Evolutionary conservation across 345 rosid genomes (phyloP).

Genomic region (Salix arbutifolia): DNA sequence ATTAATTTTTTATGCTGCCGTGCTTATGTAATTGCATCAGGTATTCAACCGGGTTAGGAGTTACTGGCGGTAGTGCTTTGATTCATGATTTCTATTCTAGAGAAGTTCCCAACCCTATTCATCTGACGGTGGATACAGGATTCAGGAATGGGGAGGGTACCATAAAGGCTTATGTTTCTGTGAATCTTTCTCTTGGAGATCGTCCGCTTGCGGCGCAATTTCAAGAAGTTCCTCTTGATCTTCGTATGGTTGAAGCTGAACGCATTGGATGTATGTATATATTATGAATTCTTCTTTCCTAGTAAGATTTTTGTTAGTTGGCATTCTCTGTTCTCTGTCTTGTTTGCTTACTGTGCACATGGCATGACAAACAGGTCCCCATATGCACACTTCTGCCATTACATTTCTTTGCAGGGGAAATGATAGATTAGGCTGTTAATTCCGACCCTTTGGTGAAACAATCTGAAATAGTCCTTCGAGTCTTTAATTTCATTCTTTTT

Average conservation of each 20-base stretch:
- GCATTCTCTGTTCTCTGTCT: neutral
- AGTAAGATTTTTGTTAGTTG: neutral
- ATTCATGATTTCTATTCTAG: constrained; percentile 92
- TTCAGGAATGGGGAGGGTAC: constrained; percentile 72
- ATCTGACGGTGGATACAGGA: constrained; percentile 82
- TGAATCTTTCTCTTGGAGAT: constrained; percentile 78
- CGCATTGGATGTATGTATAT: constrained; percentile 81
- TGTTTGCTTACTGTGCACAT: neutral
- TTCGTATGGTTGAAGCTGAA: constrained; percentile 91
- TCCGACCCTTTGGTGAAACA: neutral
- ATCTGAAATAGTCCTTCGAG: neutral
- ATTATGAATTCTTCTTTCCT: neutral
- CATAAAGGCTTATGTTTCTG: constrained; percentile 75
- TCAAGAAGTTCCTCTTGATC: constrained; percentile 94
- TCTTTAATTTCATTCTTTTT: neutral
- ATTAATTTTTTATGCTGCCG: too few relatives aligned
- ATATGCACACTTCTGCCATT: neutral
- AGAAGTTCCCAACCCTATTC: constrained; percentile 83
- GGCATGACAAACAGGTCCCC: neutral
- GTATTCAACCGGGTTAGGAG: constrained; percentile 95
- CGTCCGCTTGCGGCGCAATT: constrained; percentile 84
- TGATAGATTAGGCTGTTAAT: neutral
- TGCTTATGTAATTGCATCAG: constrained; percentile 27
- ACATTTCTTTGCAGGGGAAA: neutral
- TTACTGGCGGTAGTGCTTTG: constrained; percentile 82